Evolutionary conservation across 345 rosid genomes (phyloP).

Genomic region (Eucalyptus tenuipes): DNA sequence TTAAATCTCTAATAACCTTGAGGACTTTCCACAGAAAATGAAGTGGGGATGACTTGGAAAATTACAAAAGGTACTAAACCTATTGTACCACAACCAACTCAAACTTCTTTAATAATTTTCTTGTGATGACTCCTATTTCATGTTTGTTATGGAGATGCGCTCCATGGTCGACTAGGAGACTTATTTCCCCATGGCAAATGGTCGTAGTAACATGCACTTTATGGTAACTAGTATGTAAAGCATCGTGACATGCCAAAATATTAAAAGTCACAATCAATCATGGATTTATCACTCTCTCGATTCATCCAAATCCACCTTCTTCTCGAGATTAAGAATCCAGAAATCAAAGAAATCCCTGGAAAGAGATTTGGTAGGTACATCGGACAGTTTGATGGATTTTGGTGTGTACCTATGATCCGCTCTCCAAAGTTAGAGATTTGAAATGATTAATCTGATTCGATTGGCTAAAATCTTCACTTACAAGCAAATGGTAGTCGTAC

Average conservation of each 20-base stretch:
- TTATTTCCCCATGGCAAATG: neutral
- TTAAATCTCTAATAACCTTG: no score
- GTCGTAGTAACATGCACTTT: neutral
- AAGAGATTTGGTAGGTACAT: neutral
- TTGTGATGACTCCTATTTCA: neutral
- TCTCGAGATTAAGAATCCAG: rapidly evolving
- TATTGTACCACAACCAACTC: neutral
- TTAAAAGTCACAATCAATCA: neutral
- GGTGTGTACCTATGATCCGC: neutral
- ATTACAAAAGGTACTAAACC: no score
- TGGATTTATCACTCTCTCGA: neutral
- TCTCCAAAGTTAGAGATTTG: neutral
- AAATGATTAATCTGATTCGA: neutral
- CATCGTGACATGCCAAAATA: neutral
- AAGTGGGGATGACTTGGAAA: neutral
- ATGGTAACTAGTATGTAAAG: neutral
- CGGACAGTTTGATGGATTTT: neutral
- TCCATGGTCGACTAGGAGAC: neutral
- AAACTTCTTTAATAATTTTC: neutral
- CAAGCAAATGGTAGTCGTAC: neutral
- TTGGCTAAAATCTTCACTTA: neutral
- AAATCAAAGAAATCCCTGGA: neutral
- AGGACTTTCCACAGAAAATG: neutral
- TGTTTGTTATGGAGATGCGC: neutral
- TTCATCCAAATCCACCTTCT: neutral